These are phyloP conservation scores for Furcasterigmium furcatum DNA, from an alignment of 2,329 filamentous ascomycete species.

Conservation along the genomic window DNA sequence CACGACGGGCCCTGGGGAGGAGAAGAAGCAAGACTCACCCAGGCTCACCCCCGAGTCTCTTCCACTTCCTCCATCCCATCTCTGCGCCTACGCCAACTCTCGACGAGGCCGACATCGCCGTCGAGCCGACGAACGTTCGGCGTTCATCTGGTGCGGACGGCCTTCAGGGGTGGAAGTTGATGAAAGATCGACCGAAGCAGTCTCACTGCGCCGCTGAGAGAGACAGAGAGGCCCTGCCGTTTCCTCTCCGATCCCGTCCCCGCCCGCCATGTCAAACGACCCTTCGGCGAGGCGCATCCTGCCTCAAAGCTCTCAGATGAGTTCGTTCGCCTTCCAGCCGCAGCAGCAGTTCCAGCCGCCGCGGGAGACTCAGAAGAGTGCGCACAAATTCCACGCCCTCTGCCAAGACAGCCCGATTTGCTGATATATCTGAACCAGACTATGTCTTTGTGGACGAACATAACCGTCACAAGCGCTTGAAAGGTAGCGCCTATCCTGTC, in stretches of 20 bases:
- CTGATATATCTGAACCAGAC: slow-evolving; percentile 48
- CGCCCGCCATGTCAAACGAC: slow-evolving; percentile 57
- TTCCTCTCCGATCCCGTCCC: slow-evolving; percentile 8
- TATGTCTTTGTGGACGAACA: slow-evolving; percentile 99
- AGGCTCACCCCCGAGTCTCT: neutral
- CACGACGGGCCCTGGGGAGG: neutral
- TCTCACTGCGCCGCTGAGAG: too few relatives aligned
- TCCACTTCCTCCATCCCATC: neutral
- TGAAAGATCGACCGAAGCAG: slow-evolving; percentile 4
- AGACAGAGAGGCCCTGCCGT: neutral
- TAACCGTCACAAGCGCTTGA: slow-evolving; percentile 94
- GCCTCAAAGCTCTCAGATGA: slow-evolving; percentile 67
- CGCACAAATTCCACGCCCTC: slow-evolving; percentile 26
- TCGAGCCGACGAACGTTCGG: slow-evolving; percentile 1
- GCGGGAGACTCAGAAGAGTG: slow-evolving; percentile 82
- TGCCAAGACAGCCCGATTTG: too few relatives aligned
- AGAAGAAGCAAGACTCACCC: neutral
- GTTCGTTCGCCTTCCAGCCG: slow-evolving; percentile 73
- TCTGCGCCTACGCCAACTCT: neutral
- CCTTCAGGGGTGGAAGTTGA: neutral
- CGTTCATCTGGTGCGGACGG: neutral
- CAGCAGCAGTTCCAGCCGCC: slow-evolving; percentile 42
- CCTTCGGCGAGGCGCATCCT: slow-evolving; percentile 58
- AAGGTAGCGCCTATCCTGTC: slow-evolving; percentile 58
- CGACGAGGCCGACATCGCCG: slow-evolving; percentile 1